These are phyloP conservation scores for Xylaria sp. DNA, from an alignment of 2,329 filamentous ascomycete species.

Conservation along the genomic window DNA sequence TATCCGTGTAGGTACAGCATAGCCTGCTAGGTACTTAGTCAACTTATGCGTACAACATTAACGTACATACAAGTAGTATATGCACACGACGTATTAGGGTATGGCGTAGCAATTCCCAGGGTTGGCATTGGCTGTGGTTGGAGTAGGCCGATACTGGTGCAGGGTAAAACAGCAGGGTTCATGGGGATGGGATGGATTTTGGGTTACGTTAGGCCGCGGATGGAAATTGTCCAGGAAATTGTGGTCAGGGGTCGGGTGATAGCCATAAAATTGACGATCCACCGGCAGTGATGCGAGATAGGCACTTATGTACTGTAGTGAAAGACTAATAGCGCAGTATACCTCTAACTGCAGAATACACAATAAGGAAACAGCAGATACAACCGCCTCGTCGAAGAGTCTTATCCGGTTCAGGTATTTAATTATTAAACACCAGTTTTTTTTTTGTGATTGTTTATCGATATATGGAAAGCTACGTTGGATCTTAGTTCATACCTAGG, in stretches of 20 bases:
- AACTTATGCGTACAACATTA: neutral
- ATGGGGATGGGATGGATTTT: conserved; percentile 33
- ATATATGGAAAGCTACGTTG: no score
- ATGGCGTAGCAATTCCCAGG: conserved; percentile 10
- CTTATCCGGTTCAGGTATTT: no score
- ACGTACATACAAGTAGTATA: no score
- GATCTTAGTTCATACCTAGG: no score
- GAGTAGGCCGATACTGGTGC: conserved; percentile 21
- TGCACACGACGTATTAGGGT: conserved; percentile 17
- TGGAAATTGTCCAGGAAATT: conserved; percentile 34
- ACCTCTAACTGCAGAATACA: neutral
- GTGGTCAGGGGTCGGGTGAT: conserved; percentile 34
- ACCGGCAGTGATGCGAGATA: conserved; percentile 24
- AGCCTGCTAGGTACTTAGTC: neutral
- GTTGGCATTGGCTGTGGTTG: conserved; percentile 21
- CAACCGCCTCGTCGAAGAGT: no score
- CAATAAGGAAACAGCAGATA: no score
- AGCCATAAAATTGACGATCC: conserved; percentile 27
- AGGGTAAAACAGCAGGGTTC: conserved; percentile 30
- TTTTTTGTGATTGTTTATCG: no score
- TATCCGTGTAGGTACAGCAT: conserved; percentile 1
- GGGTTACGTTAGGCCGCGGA: conserved; percentile 32
- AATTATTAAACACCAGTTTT: no score
- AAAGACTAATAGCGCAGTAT: neutral
- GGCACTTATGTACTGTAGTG: neutral